Base-by-base conservation (phyloP, 345 rosid species). In the Salix suchowensis region DNA sequence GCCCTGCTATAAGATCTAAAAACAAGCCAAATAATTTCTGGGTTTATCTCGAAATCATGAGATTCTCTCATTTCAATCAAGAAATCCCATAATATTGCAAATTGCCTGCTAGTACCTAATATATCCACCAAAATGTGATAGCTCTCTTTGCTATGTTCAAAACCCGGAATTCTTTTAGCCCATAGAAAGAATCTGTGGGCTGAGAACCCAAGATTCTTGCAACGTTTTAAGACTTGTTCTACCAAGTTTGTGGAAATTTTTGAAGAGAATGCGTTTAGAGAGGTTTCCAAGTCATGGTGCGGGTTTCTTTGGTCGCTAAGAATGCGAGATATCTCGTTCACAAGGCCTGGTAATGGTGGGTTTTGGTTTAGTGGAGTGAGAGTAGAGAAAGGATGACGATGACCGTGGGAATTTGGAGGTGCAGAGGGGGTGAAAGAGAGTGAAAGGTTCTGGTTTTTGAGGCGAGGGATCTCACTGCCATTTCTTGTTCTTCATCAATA, bases 181-280 rank as follows among this genome's bases (percentile, higher is more conserved):
- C 97, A 94, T 0, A 94, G 88, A 64, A 94, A 94, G 89, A 94
- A 91, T 40, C 97, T 86, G 76, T 94, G 98, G 34, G 98, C 89
- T 4, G 97, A 65, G 77, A 91, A 91, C 0, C 94, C 95, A 30
- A 92, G 91, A 70, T 91, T 87, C 77, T 87, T 91, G 85, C 95
- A 92, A 74, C 95, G 91, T 46, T 94, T 92, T 74, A 94, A 78
- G 42, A 92, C 95, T 68, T 94, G 91, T 70, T 92, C 97, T 26
- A 91, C 92, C 6, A 90, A 76, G 80, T 85, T 80, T 8, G 91
- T 26, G 37, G 97, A 90, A 1, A 94, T 55, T 23, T 54, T 83
- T 0, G 92, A 73, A 60, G 92, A 83, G 87, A 83, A 89, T 18
- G 79, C 0, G 44, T 24, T 46, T 7, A 90, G 94, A 54, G 89